Evolutionary conservation across 2,329 filamentous ascomycete species (phyloP).

Genomic region (Zopfia rhizophila): DNA sequence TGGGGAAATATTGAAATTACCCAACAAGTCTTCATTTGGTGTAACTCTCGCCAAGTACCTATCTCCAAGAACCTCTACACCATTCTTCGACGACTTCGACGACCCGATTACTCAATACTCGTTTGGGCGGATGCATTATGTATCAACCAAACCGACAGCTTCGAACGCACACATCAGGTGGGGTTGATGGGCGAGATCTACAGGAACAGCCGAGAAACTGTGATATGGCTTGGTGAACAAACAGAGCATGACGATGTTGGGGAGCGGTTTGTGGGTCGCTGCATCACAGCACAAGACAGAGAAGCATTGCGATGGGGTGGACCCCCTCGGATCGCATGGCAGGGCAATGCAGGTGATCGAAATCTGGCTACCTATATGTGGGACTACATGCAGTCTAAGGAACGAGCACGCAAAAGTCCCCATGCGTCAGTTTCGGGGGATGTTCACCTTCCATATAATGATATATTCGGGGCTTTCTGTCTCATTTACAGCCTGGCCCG

Average conservation of each 20-base stretch:
- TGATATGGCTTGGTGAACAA: constrained; percentile 27
- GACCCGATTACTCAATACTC: constrained; percentile 3
- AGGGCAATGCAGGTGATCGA: constrained; percentile 12
- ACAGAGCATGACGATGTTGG: constrained; percentile 18
- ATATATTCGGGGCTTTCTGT: constrained; percentile 32
- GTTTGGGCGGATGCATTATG: constrained; percentile 25
- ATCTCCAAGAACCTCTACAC: constrained; percentile 27
- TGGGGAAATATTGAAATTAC: constrained; percentile 19
- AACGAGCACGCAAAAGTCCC: background rate
- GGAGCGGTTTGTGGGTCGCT: constrained; percentile 10
- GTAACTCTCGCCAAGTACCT: constrained; percentile 14
- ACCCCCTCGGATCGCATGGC: constrained; percentile 17
- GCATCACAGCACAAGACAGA: constrained; percentile 12
- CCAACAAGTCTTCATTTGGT: constrained; percentile 19
- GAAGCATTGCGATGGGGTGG: constrained; percentile 6
- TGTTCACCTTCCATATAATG: constrained; percentile 3
- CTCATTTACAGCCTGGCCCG: constrained; percentile 27
- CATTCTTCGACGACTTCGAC: constrained; percentile 24
- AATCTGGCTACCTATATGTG: constrained; percentile 14
- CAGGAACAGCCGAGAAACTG: constrained; percentile 17
- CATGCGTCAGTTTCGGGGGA: background rate
- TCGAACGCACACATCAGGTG: constrained; percentile 22
- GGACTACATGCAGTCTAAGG: constrained; percentile 4
- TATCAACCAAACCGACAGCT: constrained; percentile 21
- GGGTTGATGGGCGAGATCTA: constrained; percentile 26